These are phyloP conservation scores for Phaffia rhodozyma DNA, from an alignment of 1,284 basidiomycete species.

Conservation along the genomic window DNA sequence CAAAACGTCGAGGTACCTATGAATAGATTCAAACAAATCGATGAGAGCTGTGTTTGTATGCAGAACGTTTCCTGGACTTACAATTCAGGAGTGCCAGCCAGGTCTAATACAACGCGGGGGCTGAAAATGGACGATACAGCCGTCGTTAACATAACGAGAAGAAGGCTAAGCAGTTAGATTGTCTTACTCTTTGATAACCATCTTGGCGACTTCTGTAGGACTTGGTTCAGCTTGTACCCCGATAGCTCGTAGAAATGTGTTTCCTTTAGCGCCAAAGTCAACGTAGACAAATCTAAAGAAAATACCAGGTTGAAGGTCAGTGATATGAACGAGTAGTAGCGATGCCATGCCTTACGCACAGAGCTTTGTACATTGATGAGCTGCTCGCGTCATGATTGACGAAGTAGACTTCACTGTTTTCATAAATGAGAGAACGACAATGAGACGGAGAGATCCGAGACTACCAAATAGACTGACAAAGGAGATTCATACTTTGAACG, in stretches of 20 bases:
- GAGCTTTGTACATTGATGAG: conserved; percentile 27
- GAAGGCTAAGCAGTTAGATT: too few relatives aligned
- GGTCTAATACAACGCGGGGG: conserved; percentile 22
- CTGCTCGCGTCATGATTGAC: conserved; percentile 20
- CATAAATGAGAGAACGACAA: too few relatives aligned
- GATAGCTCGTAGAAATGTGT: conserved; percentile 71
- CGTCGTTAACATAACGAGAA: conserved; percentile 19
- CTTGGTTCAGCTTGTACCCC: conserved; percentile 83
- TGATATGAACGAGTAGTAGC: not conserved
- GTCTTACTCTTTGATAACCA: conserved; percentile 26
- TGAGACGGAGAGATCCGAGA: conserved; percentile 16
- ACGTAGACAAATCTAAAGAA: conserved; percentile 60
- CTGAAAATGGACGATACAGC: too few relatives aligned
- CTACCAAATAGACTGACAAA: conserved; percentile 18
- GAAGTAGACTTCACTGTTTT: conserved; percentile 29
- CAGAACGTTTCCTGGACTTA: conserved; percentile 15
- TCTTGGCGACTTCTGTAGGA: conserved; percentile 38
- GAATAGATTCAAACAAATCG: not conserved
- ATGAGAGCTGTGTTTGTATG: conserved; percentile 16
- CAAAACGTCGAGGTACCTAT: conserved; percentile 17
- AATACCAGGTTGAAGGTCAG: conserved; percentile 1
- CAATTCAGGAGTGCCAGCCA: conserved; percentile 33
- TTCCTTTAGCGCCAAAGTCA: conserved; percentile 73
- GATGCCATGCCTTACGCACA: conserved; percentile 19
- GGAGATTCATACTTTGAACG: conserved; percentile 3